A percentile compares a stretch with the other conserved stretches of the same genome.
Conservation (phyloP, 2,329 filamentous ascomycete species). For the Rachicladosporium sp. region DNA sequence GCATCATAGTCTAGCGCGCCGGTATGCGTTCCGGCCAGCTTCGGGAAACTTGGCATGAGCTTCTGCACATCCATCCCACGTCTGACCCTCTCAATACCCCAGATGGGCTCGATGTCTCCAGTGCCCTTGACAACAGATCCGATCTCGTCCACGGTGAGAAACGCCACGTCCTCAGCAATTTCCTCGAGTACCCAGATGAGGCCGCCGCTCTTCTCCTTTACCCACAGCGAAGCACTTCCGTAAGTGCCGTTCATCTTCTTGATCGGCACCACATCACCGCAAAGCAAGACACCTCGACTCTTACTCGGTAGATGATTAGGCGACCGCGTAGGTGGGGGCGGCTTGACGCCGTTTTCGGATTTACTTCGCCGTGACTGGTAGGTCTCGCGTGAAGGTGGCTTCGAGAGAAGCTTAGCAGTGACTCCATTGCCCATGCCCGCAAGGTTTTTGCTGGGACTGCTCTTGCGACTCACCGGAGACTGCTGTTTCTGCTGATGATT, state of each 20-base stretch:
- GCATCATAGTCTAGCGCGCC: conserved; percentile 69
- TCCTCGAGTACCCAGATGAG: conserved; percentile 97
- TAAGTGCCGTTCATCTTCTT: conserved; percentile 87
- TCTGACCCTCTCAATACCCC: conserved; percentile 58
- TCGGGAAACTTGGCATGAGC: conserved; percentile 71
- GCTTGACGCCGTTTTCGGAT: conserved; percentile 47
- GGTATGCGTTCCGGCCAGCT: conserved; percentile 57
- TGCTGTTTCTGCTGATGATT: conserved; percentile 6
- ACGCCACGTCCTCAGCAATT: conserved; percentile 85
- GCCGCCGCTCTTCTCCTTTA: conserved; percentile 89
- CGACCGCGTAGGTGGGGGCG: conserved; percentile 35
- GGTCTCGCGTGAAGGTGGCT: conserved; percentile 51
- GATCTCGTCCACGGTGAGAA: conserved; percentile 63
- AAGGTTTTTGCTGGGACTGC: conserved; percentile 25
- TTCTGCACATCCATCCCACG: conserved; percentile 62
- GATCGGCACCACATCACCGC: conserved; percentile 96
- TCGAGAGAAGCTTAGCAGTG: conserved; percentile 77
- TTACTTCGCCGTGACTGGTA: conserved; percentile 49
- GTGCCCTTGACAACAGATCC: conserved; percentile 59
- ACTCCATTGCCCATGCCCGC: conserved; percentile 67
- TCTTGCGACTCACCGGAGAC: conserved; percentile 16
- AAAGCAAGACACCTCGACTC: conserved; percentile 79
- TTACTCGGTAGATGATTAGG: conserved; percentile 58
- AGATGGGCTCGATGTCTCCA: conserved; percentile 76
- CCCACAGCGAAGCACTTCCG: conserved; percentile 91